A percentile compares a stretch with the other conserved stretches of the same genome.
Conservation (phyloP, 257 asterid genomes). For the Gynochthodes officinalis region DNA sequence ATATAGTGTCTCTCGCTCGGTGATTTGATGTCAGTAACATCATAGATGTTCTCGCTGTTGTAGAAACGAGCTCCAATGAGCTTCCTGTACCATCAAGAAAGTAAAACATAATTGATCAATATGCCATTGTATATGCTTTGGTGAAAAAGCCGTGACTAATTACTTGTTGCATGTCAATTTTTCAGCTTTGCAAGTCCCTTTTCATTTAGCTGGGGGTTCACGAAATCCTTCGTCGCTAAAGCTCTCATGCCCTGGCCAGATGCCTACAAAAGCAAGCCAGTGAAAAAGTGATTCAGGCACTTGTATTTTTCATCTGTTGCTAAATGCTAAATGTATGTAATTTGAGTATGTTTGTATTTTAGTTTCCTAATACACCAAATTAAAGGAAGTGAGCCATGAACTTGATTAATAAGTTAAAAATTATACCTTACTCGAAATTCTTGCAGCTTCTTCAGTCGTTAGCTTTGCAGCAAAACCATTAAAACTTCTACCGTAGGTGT, state of each 20-base stretch:
- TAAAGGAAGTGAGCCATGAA: too few relatives aligned
- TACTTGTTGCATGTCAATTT: constrained; percentile 76
- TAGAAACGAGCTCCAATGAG: constrained; percentile 15
- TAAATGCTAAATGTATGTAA: too few relatives aligned
- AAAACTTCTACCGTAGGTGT: constrained; percentile 52
- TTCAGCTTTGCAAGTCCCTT: constrained; percentile 40
- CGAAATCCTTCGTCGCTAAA: constrained; percentile 42
- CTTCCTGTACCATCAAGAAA: not conserved
- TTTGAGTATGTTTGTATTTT: too few relatives aligned
- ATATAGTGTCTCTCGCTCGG: not conserved
- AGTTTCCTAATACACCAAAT: too few relatives aligned
- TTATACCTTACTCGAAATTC: constrained; percentile 18
- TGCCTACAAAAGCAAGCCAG: constrained; percentile 14
- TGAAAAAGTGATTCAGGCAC: too few relatives aligned
- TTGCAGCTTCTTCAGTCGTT: constrained; percentile 38
- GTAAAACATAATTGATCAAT: too few relatives aligned
- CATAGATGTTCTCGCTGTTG: not conserved
- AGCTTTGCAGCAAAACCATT: constrained; percentile 66
- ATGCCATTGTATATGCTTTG: too few relatives aligned
- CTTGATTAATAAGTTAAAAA: too few relatives aligned
- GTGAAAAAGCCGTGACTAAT: not conserved
- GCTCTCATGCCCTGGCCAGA: constrained; percentile 70
- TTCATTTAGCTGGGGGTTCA: constrained; percentile 57
- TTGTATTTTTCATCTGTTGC: too few relatives aligned
- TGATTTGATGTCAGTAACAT: not conserved